Percentiles rank a stretch among this genome's conserved stretches.
Conservation (phyloP, 805 yeast species). For the Pichia paraexigua region DNA sequence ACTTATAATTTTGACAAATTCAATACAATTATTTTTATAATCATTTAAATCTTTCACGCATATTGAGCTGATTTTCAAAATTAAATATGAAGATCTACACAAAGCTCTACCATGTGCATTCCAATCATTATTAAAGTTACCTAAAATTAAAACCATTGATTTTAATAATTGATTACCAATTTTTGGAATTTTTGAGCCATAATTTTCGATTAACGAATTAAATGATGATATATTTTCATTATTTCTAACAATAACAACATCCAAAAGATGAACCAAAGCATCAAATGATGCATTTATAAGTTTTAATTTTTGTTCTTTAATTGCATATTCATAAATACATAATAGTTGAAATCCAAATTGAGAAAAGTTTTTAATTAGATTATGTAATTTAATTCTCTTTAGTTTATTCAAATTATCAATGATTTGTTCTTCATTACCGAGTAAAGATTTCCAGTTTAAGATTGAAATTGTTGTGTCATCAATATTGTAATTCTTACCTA, state of each 20-base stretch:
- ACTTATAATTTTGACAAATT: conserved; percentile 28
- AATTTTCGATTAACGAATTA: conserved; percentile 38
- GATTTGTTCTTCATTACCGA: conserved; percentile 35
- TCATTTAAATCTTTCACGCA: conserved; percentile 5
- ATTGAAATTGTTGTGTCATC: conserved; percentile 48
- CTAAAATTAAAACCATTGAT: conserved; percentile 39
- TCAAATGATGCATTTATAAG: conserved; percentile 37
- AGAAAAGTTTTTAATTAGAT: conserved; percentile 54
- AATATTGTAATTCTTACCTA: conserved; percentile 59
- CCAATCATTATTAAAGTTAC: conserved; percentile 48
- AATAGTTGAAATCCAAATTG: conserved; percentile 39
- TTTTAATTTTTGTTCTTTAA: conserved; percentile 13
- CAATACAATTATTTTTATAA: conserved; percentile 18
- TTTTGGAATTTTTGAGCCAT: conserved; percentile 32
- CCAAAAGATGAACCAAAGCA: conserved; percentile 52
- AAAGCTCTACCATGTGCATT: conserved; percentile 53
- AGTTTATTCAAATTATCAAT: conserved; percentile 40
- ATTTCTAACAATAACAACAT: conserved; percentile 56
- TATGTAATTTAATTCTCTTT: conserved; percentile 44
- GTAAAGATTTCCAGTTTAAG: conserved; percentile 41
- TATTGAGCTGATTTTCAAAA: conserved; percentile 36
- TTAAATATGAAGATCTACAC: conserved; percentile 48
- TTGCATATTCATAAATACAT: conserved; percentile 21
- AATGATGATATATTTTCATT: conserved; percentile 54
- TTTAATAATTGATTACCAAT: conserved; percentile 45